Conservation (phyloP, 108 stramenopile genomes). For the Thalassiosira profunda region DNA sequence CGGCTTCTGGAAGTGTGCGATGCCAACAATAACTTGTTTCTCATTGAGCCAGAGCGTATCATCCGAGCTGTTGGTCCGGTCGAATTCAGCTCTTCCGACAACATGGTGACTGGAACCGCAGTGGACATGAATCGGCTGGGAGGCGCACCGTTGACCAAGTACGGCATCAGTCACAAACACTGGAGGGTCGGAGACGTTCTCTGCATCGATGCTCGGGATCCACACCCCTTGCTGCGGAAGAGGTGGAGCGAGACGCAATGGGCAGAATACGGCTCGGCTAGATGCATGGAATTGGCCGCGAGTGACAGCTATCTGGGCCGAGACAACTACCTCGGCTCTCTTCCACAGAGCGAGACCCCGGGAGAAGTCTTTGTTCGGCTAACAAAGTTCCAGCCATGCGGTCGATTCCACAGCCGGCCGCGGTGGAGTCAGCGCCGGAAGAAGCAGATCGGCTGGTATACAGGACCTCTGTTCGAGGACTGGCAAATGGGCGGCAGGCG, state of each 20-base stretch:
- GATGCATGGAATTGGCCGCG: conserved; percentile 39
- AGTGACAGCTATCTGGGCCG: conserved; percentile 15
- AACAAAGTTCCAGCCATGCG: conserved; percentile 57
- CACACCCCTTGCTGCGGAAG: conserved; percentile 45
- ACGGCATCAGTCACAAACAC: conserved; percentile 26
- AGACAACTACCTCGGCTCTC: conserved; percentile 57
- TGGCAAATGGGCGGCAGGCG: too few species aligned
- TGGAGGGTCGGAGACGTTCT: conserved; percentile 53
- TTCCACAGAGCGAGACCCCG: conserved; percentile 25
- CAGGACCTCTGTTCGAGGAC: conserved; percentile 44
- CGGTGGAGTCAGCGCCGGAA: background rate
- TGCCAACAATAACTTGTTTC: conserved; percentile 14
- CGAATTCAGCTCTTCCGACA: conserved; percentile 1
- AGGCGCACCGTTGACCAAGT: conserved; percentile 42
- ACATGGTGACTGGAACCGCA: conserved; percentile 14
- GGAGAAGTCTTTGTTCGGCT: conserved; percentile 32
- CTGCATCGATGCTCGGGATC: conserved; percentile 52
- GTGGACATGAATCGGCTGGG: conserved; percentile 42
- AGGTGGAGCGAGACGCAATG: conserved; percentile 38
- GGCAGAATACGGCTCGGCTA: conserved; percentile 38
- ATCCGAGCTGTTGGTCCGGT: conserved; percentile 20
- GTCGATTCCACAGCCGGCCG: conserved; percentile 35
- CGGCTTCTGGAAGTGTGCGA: conserved; percentile 43
- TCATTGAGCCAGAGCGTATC: conserved; percentile 60
- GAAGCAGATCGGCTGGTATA: conserved; percentile 40